Evolutionary conservation across 768 basidiomycete species (phyloP).

Genomic region (Leucocoprinus birnbaumii): DNA sequence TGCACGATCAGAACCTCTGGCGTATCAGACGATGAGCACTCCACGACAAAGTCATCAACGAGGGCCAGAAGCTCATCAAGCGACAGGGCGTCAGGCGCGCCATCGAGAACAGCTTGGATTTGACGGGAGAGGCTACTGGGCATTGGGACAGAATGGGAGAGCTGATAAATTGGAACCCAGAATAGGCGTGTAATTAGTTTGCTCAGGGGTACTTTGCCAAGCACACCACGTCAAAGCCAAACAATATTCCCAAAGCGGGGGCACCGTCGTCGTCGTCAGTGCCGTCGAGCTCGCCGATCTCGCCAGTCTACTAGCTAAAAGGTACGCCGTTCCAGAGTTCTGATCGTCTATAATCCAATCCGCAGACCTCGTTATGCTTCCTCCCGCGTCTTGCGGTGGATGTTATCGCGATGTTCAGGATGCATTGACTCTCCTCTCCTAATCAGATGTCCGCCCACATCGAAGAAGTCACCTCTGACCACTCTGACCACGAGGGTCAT

Average conservation of each 20-base stretch:
- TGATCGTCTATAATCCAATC: conserved; percentile 8
- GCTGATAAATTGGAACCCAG: conserved; percentile 8
- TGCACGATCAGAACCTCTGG: conserved; percentile 39
- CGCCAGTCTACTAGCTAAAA: conserved; percentile 17
- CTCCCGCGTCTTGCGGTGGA: conserved; percentile 27
- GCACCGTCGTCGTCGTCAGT: conserved; percentile 21
- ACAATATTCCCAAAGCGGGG: conserved; percentile 16
- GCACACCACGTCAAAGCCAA: conserved; percentile 27
- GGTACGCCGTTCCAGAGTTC: conserved; percentile 10
- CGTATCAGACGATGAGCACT: conserved; percentile 46
- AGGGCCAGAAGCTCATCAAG: conserved; percentile 44
- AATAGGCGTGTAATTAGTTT: conserved; percentile 14
- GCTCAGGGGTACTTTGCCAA: conserved; percentile 19
- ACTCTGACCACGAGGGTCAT: conserved; percentile 64
- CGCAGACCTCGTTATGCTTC: not conserved
- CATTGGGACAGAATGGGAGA: conserved; percentile 21
- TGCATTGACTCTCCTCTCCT: conserved; percentile 25
- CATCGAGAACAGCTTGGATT: conserved; percentile 56
- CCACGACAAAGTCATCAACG: conserved; percentile 55
- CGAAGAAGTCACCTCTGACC: conserved; percentile 81
- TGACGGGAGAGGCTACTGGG: conserved; percentile 41
- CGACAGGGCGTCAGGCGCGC: conserved; percentile 46
- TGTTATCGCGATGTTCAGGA: conserved; percentile 24
- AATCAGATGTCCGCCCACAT: conserved; percentile 78
- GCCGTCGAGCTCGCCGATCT: conserved; percentile 35